phyloP scores from a whole-genome alignment of 768 basidiomycete species.

The Boletus rufocinnamomeus region DNA sequence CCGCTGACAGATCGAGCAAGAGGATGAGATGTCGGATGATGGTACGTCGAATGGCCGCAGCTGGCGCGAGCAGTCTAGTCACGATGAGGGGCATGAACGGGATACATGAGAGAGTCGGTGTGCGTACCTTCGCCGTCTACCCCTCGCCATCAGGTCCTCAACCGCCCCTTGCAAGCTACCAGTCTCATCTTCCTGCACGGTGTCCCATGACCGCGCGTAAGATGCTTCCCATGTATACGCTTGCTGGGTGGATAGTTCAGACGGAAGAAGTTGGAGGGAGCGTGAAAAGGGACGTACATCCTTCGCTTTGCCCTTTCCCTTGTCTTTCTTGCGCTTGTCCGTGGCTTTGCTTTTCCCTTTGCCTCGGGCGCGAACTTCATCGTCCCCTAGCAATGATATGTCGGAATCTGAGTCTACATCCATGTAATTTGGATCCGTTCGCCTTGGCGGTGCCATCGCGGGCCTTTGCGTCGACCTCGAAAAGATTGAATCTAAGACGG shows the following conservation, averaged over 20 bases:
- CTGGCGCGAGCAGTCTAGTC: conserved; percentile 77
- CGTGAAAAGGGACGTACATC: conserved; percentile 26
- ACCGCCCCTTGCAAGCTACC: conserved; percentile 91
- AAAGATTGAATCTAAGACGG: background rate
- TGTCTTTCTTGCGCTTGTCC: conserved; percentile 55
- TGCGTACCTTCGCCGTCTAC: conserved; percentile 76
- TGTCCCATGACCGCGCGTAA: conserved; percentile 95
- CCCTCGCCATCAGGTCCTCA: conserved; percentile 83
- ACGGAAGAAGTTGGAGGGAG: background rate
- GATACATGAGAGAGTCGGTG: conserved; percentile 3
- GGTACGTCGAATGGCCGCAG: conserved; percentile 85
- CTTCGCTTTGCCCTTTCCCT: conserved; percentile 43
- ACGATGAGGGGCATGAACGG: conserved; percentile 8
- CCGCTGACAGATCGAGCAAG: conserved; percentile 85
- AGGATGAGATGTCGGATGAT: conserved; percentile 96
- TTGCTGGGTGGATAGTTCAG: conserved; percentile 47
- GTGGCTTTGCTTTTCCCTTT: conserved; percentile 58
- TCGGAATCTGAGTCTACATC: conserved; percentile 73
- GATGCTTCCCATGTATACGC: conserved; percentile 96
- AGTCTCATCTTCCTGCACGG: conserved; percentile 92
- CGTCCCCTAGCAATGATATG: conserved; percentile 59
- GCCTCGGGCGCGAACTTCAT: conserved; percentile 47
- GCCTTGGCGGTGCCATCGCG: conserved; percentile 30
- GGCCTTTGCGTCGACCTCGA: background rate
- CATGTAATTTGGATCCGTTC: conserved; percentile 42